Conservation (phyloP, 1,284 basidiomycete genomes). For the Jaminaea rosea region DNA sequence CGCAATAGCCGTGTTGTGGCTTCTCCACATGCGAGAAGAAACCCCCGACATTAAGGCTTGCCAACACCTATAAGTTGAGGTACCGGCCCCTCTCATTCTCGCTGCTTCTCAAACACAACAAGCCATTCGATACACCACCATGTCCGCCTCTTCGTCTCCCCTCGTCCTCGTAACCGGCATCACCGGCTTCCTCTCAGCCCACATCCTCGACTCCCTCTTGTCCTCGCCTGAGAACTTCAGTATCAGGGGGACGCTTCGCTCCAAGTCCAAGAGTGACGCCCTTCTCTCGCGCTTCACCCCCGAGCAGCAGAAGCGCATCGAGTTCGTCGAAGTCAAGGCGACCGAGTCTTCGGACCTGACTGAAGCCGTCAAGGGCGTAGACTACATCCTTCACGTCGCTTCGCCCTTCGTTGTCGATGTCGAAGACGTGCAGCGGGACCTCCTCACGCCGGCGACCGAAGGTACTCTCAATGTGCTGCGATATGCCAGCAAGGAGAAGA, state of each 20-base stretch:
- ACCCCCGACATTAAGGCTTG: no score
- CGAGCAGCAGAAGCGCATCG: slow-evolving; percentile 20
- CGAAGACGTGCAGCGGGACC: slow-evolving; percentile 40
- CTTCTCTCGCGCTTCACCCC: slow-evolving; percentile 20
- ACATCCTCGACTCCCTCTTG: slow-evolving; percentile 32
- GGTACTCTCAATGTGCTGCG: slow-evolving; percentile 43
- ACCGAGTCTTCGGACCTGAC: slow-evolving; percentile 43
- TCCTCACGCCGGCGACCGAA: slow-evolving; percentile 46
- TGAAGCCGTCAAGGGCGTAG: slow-evolving; percentile 36
- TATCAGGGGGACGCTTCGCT: slow-evolving; percentile 34
- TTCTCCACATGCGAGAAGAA: no score
- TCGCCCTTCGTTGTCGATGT: slow-evolving; percentile 39
- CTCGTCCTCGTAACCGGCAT: slow-evolving; percentile 35
- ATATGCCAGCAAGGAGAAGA: slow-evolving; percentile 28
- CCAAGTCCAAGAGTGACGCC: slow-evolving; percentile 21
- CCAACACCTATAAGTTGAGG: no score
- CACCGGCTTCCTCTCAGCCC: slow-evolving; percentile 35
- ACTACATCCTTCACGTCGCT: slow-evolving; percentile 20
- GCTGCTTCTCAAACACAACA: no score
- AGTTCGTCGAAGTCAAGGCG: slow-evolving; percentile 41
- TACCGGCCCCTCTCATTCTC: no score
- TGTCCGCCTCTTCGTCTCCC: not conserved
- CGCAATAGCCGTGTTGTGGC: no score
- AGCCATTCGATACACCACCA: not conserved
- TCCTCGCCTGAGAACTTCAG: slow-evolving; percentile 20